Base-by-base conservation (phyloP, 345 rosid genomes). In the Eucalyptus regnans region DNA sequence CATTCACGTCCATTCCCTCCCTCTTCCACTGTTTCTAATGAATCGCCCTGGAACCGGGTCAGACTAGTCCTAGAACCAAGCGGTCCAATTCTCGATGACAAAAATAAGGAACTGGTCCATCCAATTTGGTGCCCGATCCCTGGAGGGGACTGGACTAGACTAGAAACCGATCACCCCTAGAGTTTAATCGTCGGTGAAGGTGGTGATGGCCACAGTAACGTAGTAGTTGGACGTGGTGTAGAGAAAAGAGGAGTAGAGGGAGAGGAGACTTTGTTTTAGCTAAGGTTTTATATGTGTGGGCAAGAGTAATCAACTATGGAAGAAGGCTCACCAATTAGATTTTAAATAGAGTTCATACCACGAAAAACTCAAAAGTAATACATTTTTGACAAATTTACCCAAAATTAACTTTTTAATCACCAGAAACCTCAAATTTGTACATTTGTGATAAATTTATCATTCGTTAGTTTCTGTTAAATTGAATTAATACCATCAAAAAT, bases 91-190 rank as follows among this genome's bases (percentile, higher is more conserved):
- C 22, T 51, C 22, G 2, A 7, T 51, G 16, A 16, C 54, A 51
- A 51, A 51, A 51, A 6, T 1, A 7, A 64, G 76, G 37, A 16
- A n/a, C 3, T 5, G 0, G 10, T 14, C 18, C 31, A 7, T n/a
- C 37, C 22, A 51, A 51, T 51, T 3, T 16, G 8, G 22, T 51
- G 4, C 4, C 2, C 2, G 1, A 51, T 17, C 22, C 20, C 1
- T 51, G 2, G 22, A 1, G 16, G 0, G 54, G 0, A 51, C 22
- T 0, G 1, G 22, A 16, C 0, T 0, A 0, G 4, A 51, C 54
- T 51, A 51, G 22, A 51, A 51, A 51, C 1, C 8, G 2, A 51
- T 51, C 54, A 51, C 4, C 22, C 20, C 8, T 51, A 64, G 76
- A 33, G 41, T 33, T 33, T 9, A 16, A 37, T 37, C 41, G 4